Evolutionary conservation across 2,329 filamentous ascomycete genomes (phyloP), one percentile per base, ranked within the genome.

Genomic region (Monosporascus sp.): DNA sequence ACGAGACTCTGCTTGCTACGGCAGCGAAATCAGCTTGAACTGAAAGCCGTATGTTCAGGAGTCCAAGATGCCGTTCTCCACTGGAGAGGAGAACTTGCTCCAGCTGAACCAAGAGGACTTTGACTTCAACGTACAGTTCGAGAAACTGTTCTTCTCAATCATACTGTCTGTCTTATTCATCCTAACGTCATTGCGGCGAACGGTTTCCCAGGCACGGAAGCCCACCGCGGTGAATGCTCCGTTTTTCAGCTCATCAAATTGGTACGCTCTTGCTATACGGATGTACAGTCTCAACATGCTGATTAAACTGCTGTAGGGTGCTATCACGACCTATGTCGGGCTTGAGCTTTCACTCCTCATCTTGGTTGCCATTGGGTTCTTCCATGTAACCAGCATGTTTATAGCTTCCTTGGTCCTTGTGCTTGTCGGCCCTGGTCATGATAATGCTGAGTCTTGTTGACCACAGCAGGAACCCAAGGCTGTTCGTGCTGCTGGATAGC

Each of bases 401-500:
- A 60, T 68, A 47, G 63, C 63, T 43, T 61, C 67, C 14, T 62
- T 63, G 18, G 55, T 54, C 37, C 60, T 68, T 24, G 61, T 52
- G 38, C 58, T 69, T 18, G 51, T 58, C 62, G 3, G 61, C 65
- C 6, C 41, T 60, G 25, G 51, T 54, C 48, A 62, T 62, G 54
- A 53, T 58, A 20, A 38, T 48, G 1, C 47, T 60, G 6, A 52
- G 48, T 37, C 27, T 52, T 20, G n/a, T 55, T 24, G 59, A 60
- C 20, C 59, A 60, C 38, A 50, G 44, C 46, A 52, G 47, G 45
- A 53, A 47, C 31, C 65, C 64, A 0, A 65, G 73, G 1, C 75
- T 76, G 0, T 80, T 76, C 0, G 62, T 72, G 0, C 50, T 80
- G 3, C 60, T 80, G 14, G 70, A 61, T 17, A 55, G 60, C 11